Base-by-base conservation (phyloP, 495 filamentous ascomycete species). In the Cenococcum geophilum region DNA sequence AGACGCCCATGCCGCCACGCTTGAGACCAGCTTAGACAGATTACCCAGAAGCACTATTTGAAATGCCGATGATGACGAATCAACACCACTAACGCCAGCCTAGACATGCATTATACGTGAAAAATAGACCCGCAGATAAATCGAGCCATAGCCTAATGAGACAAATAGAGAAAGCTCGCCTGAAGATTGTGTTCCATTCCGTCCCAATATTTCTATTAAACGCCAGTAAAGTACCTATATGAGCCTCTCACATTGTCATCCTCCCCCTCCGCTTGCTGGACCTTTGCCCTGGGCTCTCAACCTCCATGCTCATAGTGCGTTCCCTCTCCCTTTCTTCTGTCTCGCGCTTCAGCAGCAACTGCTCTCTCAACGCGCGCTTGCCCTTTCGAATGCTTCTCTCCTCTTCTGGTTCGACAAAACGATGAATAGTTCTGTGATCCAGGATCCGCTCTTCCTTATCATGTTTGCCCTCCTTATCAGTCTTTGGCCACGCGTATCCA, bases 401-500 rank as follows among this genome's bases (percentile, higher is more conserved):
- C 64, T 75, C 74, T 16, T 68, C 72, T 5, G 74, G 67, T 32
- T 71, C 69, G 12, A 76, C 64, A 60, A 75, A 76, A 14, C 74
- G 72, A 61, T 76, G 70, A 12, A 76, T 67, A 1, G 63, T 69
- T 45, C 74, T 40, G 60, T 74, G 74, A 66, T 76, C 74, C 47
- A 70, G 60, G 9, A 76, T 62, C 10, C 74, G 63, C 71, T 76
- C 86, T 68, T 95, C 91, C 22, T 80, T 83, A 68, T 97, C 93
- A 11, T 76, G 61, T 18, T 81, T 81, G 0, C 88, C 87, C 59
- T 85, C 80, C 21, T 78, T 84, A 37, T 95, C 87, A 1, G 95
- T 97, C 74, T 97, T 95, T 18, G 93, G 93, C 95, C 95, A 99
- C 55, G 83, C 80, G 68, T 87, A 95, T 0, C 95, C 95, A 71